Evolutionary conservation across 2,329 filamentous ascomycete genomes (phyloP).

Genomic region (Fulvia fulva): DNA sequence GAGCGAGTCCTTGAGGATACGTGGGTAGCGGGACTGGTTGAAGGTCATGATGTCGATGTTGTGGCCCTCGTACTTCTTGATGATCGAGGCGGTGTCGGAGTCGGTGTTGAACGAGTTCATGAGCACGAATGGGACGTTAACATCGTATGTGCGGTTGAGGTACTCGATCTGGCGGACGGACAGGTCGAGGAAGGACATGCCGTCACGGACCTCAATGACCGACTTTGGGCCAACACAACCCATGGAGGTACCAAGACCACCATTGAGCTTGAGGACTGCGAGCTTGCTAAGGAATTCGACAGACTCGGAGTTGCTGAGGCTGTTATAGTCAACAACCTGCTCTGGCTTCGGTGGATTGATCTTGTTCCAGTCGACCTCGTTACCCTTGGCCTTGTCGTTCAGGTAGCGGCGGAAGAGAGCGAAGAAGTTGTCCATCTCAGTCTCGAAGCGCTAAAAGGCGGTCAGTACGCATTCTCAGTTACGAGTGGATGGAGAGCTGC

Average conservation of each 20-base stretch:
- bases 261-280: conserved; percentile 97
- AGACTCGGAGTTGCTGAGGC: conserved; percentile 82
- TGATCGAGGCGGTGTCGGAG: conserved; percentile 94
- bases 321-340: conserved; percentile 93
- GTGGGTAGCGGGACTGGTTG: conserved; percentile 98
- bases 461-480: conserved; percentile 6
- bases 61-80: conserved; percentile 99
- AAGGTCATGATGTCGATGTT: conserved; percentile 99
- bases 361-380: conserved; percentile 91
- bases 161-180: conserved; percentile 98
- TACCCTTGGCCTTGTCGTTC: conserved; percentile 98
- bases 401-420: conserved; percentile 96
- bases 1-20: conserved; percentile 96
- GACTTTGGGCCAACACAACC: conserved; percentile 99
- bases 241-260: conserved; percentile 99
- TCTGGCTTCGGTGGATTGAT: conserved; percentile 89
- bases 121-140: conserved; percentile 95
- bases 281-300: conserved; percentile 96
- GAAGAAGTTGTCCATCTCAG: conserved; percentile 99
- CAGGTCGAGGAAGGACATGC: conserved; percentile 99
- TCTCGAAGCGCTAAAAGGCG: conserved; percentile 75
- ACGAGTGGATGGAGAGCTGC: conserved; percentile 17
- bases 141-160: conserved; percentile 95
- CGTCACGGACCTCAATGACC: conserved; percentile 97
- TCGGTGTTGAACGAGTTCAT: conserved; percentile 99